A percentile compares a stretch with the other conserved stretches of the same genome.
phyloP scores from a whole-genome alignment of 2,329 filamentous ascomycete species.

The Colletotrichum euphorbiae region DNA sequence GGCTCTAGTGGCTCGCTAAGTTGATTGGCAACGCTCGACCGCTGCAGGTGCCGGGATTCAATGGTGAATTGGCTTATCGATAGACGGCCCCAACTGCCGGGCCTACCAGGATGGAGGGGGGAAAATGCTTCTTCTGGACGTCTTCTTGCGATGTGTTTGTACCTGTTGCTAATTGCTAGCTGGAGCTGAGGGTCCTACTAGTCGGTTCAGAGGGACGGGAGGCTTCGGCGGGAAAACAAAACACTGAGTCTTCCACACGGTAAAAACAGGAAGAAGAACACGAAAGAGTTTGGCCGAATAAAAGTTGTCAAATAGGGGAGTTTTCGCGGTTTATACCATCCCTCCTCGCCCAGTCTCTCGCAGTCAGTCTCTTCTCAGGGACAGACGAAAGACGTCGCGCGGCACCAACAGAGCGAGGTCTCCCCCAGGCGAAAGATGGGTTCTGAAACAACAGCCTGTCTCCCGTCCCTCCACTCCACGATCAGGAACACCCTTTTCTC shows the following conservation, averaged over 20 bases:
- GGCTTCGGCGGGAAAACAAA: neutral
- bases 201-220: too few species aligned
- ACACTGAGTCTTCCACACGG: neutral
- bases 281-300: neutral
- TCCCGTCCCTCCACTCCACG: constrained; percentile 35
- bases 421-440: constrained; percentile 26
- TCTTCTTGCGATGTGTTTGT: neutral
- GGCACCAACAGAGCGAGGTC: constrained; percentile 27
- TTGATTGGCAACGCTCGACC: constrained; percentile 33
- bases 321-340: constrained; percentile 9
- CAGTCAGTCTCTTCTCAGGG: constrained; percentile 17
- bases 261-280: neutral
- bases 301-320: constrained; percentile 5
- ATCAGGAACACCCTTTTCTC: constrained; percentile 28
- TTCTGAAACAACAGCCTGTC: constrained; percentile 40
- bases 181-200: neutral
- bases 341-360: neutral
- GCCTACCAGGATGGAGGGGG: neutral
- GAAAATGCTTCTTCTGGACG: constrained; percentile 3
- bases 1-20: constrained; percentile 39
- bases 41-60: constrained; percentile 39
- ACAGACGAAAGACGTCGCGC: constrained; percentile 37
- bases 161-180: constrained; percentile 1
- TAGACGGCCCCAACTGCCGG: constrained; percentile 32
- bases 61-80: constrained; percentile 32